These are phyloP conservation scores for Lizonia empirigonia DNA, from an alignment of 2,329 filamentous ascomycete genomes.

Conservation along the genomic window DNA sequence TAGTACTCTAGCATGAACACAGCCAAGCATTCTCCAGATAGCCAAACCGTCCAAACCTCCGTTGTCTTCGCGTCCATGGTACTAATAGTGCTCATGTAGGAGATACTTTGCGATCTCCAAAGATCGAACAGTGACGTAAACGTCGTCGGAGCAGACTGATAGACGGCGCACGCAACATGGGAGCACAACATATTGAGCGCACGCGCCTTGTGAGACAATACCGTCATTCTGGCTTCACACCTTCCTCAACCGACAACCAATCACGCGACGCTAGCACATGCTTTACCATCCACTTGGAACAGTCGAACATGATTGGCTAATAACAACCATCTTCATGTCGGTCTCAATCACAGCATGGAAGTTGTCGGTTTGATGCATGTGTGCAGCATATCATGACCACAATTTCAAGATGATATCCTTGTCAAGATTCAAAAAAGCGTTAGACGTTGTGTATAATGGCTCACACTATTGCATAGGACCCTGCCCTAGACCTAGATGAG, in stretches of 20 bases:
- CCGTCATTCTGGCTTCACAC: constrained; percentile 5
- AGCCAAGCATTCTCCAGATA: constrained; percentile 16
- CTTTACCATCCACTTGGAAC: constrained; percentile 6
- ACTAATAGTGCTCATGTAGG: neutral
- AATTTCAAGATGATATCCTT: neutral
- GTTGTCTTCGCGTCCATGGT: no score
- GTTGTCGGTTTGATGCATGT: neutral
- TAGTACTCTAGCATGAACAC: neutral
- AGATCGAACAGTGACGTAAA: neutral
- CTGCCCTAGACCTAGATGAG: constrained; percentile 1
- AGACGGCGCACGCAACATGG: neutral
- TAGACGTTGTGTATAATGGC: constrained; percentile 14
- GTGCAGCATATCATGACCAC: neutral
- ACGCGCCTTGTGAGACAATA: constrained; percentile 10
- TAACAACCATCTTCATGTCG: neutral
- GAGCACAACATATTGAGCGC: constrained; percentile 1
- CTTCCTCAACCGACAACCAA: constrained; percentile 6
- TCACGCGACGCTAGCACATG: constrained; percentile 16
- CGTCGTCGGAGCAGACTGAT: neutral
- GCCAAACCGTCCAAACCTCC: neutral
- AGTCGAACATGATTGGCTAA: constrained; percentile 1
- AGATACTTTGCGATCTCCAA: neutral
- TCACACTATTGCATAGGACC: constrained; percentile 12
- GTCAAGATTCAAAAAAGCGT: neutral
- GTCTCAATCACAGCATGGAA: constrained; percentile 4